Conservation (phyloP, 1,284 basidiomycete species). For the Mycosarcoma maydis region DNA sequence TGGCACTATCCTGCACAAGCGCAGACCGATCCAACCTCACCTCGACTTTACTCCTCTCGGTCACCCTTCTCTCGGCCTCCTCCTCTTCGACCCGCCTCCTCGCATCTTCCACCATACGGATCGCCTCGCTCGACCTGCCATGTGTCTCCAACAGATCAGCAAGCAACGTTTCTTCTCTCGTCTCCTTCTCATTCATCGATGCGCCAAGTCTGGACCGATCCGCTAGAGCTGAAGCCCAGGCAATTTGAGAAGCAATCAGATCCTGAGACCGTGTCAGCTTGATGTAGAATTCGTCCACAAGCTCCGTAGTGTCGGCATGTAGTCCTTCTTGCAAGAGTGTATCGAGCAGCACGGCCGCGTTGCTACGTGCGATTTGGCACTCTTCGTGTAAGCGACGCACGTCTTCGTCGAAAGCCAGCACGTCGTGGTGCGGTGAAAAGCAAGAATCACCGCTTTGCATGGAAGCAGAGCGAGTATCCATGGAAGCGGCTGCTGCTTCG, state of each 20-base stretch:
- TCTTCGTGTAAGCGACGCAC: conserved; percentile 54
- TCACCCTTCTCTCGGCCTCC: conserved; percentile 45
- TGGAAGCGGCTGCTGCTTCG: conserved; percentile 26
- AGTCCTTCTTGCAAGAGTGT: conserved; percentile 39
- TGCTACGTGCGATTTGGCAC: conserved; percentile 50
- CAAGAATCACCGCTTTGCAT: neutral
- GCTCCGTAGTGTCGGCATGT: conserved; percentile 11
- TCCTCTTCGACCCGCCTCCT: conserved; percentile 34
- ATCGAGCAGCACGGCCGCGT: conserved; percentile 48
- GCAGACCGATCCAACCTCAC: conserved; percentile 45
- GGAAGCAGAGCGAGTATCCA: conserved; percentile 13
- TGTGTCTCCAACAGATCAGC: conserved; percentile 55
- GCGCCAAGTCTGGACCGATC: conserved; percentile 16
- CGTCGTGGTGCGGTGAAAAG: neutral
- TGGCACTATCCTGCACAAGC: conserved; percentile 28
- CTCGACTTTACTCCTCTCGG: conserved; percentile 49
- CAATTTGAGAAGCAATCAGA: conserved; percentile 47
- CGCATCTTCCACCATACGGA: conserved; percentile 41
- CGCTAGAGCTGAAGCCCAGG: conserved; percentile 54
- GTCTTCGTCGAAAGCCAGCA: conserved; percentile 39
- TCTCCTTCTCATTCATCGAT: conserved; percentile 13
- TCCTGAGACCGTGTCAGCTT: conserved; percentile 44
- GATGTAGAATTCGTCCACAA: conserved; percentile 44
- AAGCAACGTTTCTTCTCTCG: conserved; percentile 44
- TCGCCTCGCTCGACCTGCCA: conserved; percentile 35